A percentile compares a stretch with the other conserved stretches of the same genome.
These are phyloP conservation scores for Nakazawaea ambrosiae DNA, from an alignment of 805 yeast genomes.

Conservation along the genomic window DNA sequence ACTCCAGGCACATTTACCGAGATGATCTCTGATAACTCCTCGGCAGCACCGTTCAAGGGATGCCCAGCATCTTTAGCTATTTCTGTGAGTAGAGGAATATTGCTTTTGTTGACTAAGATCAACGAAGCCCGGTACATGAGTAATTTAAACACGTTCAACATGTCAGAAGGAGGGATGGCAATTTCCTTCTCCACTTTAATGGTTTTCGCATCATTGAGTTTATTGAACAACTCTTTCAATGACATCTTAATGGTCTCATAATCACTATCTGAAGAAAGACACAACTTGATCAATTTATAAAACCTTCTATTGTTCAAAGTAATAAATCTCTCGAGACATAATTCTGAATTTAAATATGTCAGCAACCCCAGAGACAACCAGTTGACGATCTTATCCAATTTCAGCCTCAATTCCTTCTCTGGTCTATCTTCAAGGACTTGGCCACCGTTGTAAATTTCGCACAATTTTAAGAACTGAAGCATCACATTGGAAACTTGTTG, in stretches of 20 bases:
- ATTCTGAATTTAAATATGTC: slow-evolving; percentile 37
- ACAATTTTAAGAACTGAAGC: slow-evolving; percentile 37
- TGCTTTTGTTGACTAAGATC: slow-evolving; percentile 58
- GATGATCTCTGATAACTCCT: slow-evolving; percentile 50
- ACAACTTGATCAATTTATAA: slow-evolving; percentile 46
- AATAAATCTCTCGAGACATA: slow-evolving; percentile 45
- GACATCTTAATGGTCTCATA: slow-evolving; percentile 54
- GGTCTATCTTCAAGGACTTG: slow-evolving; percentile 17
- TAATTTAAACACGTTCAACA: slow-evolving; percentile 47
- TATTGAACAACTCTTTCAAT: slow-evolving; percentile 52
- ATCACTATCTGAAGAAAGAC: slow-evolving; percentile 51
- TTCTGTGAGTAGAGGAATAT: slow-evolving; percentile 46
- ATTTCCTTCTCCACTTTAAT: slow-evolving; percentile 24
- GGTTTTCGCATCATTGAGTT: slow-evolving; percentile 46
- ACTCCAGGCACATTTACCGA: slow-evolving; percentile 57
- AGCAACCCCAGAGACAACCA: slow-evolving; percentile 62
- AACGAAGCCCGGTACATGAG: slow-evolving; percentile 56
- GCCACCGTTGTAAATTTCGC: slow-evolving; percentile 36
- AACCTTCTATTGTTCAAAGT: slow-evolving; percentile 52
- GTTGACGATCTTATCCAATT: slow-evolving; percentile 45
- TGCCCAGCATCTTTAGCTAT: slow-evolving; percentile 30
- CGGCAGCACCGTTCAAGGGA: slow-evolving; percentile 30
- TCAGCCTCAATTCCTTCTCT: slow-evolving; percentile 17
- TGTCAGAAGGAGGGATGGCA: slow-evolving; percentile 20
- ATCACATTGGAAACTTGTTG: slow-evolving; percentile 49